Base-by-base conservation (phyloP, 2,329 filamentous ascomycete species). In the Zopfia rhizophila region DNA sequence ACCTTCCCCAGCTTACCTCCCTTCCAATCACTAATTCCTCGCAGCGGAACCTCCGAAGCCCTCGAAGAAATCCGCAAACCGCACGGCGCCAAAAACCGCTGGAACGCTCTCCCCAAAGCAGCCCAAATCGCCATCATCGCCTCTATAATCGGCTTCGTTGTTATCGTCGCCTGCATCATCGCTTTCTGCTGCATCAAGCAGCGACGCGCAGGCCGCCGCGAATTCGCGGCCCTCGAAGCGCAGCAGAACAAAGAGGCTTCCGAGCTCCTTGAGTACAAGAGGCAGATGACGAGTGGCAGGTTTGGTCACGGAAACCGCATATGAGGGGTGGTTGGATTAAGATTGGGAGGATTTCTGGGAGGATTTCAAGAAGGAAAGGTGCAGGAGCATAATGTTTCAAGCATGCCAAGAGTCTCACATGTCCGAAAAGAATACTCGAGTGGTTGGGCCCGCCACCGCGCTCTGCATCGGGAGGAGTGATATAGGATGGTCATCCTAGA, bases 101-200 rank as follows among this genome's bases (percentile, higher is more conserved):
- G 63, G 64, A 49, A 59, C 4, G 63, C 66, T 1, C 61, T 74
- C 19, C 69, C 19, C 14, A 45, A 60, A 5, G 57, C 51, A 5
- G 66, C 68, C 23, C 63, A 70, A 46, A 66, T 66, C 33, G 72
- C 62, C 37, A 73, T 73, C 50, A 60, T 66, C 37, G 60, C 57
- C 11, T 62, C 60, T 41, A 47, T 61, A 3, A 29, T 66, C 19
- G 63, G 61, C 7, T 55, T 59, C n/a, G 54, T 68, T 10, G 61
- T 53, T 13, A 44, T 72, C 17, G 44, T 47, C n/a, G 33, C 57
- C n/a, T 48, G 48, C 30, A 44, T 65, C 38, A 51, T 72, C 41
- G 27, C 60, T 22, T 70, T 72, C 58, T 73, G 56, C 61, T 73
- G 67, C 63, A 58, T 73, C 59, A 68, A 69, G 58, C 68, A 72